phyloP scores from a whole-genome alignment of 225 moss, liverwort and hornwort species.

The Anthoceros angustus region DNA sequence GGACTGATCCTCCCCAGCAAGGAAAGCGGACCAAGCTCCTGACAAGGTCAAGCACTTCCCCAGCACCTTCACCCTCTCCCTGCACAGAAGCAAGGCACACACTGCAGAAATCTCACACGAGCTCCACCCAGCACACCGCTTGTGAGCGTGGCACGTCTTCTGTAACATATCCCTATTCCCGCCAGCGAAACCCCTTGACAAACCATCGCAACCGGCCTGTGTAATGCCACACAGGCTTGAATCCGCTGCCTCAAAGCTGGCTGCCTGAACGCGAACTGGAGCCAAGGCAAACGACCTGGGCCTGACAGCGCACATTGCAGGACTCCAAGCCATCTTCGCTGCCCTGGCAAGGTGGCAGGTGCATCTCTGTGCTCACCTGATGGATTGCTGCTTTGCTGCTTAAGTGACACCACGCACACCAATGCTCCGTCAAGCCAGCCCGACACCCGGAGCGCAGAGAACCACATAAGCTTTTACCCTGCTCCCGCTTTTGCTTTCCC shows the following conservation, averaged over 20 bases:
- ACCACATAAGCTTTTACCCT: too few species aligned
- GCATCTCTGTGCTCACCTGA: too few species aligned
- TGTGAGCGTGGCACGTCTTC: neutral
- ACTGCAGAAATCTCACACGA: neutral
- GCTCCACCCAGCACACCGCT: neutral
- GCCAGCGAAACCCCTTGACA: neutral
- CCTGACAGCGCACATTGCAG: neutral
- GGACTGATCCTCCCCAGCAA: neutral
- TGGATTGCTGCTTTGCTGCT: too few species aligned
- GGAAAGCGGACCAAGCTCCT: neutral
- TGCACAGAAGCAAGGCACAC: neutral
- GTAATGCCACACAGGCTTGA: neutral
- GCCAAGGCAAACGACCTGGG: neutral
- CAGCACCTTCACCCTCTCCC: neutral
- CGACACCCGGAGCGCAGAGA: too few species aligned
- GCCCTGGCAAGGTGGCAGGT: neutral
- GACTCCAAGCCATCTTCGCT: neutral
- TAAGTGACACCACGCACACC: too few species aligned
- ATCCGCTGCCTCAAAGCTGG: neutral
- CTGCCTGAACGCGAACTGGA: neutral
- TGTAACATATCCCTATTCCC: neutral
- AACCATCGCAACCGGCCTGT: neutral
- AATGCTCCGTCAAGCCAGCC: too few species aligned
- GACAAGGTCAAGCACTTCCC: neutral
- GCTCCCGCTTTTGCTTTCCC: too few species aligned